A percentile compares a stretch with the other conserved stretches of the same genome.
These are phyloP conservation scores for Nitzschia palea DNA, from an alignment of 108 stramenopile genomes.

Conservation along the genomic window DNA sequence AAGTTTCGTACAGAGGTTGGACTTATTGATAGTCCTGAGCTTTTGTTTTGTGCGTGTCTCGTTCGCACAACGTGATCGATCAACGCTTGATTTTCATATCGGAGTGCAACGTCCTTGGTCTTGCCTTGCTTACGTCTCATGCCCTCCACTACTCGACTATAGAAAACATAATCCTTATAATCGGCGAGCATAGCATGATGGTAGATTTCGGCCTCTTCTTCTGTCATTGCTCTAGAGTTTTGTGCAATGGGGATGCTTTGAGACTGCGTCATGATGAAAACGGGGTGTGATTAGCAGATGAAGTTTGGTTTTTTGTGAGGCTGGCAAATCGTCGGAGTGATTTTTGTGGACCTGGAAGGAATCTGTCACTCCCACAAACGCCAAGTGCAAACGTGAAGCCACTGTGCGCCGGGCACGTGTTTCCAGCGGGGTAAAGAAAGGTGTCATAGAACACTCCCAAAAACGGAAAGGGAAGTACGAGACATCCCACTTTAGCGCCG, in stretches of 20 bases:
- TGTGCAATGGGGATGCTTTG: slow-evolving; percentile 13
- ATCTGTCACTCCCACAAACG: too few species aligned
- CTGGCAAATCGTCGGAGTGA: too few species aligned
- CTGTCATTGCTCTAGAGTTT: neutral
- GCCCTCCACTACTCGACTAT: slow-evolving; percentile 9
- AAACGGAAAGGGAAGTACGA: too few species aligned
- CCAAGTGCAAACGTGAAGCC: too few species aligned
- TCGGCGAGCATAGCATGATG: slow-evolving; percentile 16
- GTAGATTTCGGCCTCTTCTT: slow-evolving; percentile 5
- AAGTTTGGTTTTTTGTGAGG: too few species aligned
- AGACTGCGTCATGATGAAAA: slow-evolving; percentile 6
- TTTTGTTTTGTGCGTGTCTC: neutral
- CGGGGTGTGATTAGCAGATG: too few species aligned
- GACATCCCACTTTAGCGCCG: too few species aligned
- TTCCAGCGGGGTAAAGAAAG: too few species aligned
- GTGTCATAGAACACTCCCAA: too few species aligned
- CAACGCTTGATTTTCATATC: slow-evolving; percentile 17
- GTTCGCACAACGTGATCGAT: slow-evolving; percentile 16
- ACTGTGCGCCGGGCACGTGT: too few species aligned
- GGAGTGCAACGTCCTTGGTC: slow-evolving; percentile 4
- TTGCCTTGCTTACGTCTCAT: slow-evolving; percentile 2
- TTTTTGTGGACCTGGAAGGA: too few species aligned
- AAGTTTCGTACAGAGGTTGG: slow-evolving; percentile 3
- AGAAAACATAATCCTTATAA: slow-evolving; percentile 12
- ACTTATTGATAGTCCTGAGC: neutral